These are phyloP conservation scores for Amylostereum chailletii DNA, from an alignment of 1,284 basidiomycete species.

Conservation along the genomic window DNA sequence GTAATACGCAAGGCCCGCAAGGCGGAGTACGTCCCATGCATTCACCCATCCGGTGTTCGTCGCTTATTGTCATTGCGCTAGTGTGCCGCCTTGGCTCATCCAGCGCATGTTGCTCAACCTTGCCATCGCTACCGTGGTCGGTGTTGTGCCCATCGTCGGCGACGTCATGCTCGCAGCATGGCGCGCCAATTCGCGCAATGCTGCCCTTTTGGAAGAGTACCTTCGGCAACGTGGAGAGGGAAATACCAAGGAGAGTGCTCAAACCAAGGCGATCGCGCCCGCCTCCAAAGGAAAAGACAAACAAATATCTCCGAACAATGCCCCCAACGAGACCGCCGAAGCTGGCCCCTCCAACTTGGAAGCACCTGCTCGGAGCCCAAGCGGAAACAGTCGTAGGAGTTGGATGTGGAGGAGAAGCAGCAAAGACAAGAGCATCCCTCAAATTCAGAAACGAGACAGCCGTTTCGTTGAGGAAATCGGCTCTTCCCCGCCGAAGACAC, in stretches of 20 bases:
- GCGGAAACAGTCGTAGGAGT: slow-evolving; percentile 1
- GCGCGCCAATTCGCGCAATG: slow-evolving; percentile 91
- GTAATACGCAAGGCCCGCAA: slow-evolving; percentile 72
- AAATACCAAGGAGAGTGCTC: background rate
- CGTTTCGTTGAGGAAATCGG: slow-evolving; percentile 12
- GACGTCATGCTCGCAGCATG: slow-evolving; percentile 69
- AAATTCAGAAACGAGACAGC: slow-evolving; percentile 7
- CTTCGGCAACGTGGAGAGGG: slow-evolving; percentile 57
- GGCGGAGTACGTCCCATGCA: slow-evolving; percentile 38
- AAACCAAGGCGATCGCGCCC: background rate
- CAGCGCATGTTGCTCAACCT: slow-evolving; percentile 78
- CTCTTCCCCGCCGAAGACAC: background rate
- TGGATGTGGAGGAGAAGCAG: background rate
- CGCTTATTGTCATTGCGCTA: slow-evolving; percentile 16
- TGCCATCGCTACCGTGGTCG: slow-evolving; percentile 60
- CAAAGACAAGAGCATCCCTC: background rate
- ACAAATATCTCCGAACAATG: background rate
- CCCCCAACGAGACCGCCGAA: background rate
- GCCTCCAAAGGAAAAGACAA: background rate
- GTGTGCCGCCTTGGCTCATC: slow-evolving; percentile 61
- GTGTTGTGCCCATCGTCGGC: slow-evolving; percentile 74
- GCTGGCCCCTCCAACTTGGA: background rate
- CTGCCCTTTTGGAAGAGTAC: slow-evolving; percentile 65
- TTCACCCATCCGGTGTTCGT: background rate
- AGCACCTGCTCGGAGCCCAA: background rate